Conservation (phyloP, 2,329 filamentous ascomycete species). For the Aureobasidium sp. region DNA sequence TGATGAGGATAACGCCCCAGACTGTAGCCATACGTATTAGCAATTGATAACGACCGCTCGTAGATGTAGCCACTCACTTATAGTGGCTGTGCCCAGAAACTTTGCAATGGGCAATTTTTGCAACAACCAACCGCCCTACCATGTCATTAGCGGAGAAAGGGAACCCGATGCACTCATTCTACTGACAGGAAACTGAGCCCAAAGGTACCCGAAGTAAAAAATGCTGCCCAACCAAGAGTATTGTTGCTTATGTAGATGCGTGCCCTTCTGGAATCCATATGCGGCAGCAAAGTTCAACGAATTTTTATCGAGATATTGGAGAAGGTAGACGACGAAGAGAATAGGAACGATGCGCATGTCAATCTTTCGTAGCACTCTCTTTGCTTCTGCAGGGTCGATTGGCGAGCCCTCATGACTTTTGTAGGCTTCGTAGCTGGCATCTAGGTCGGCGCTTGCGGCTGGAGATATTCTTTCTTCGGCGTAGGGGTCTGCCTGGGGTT, state of each 20-base stretch:
- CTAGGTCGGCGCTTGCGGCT: slow-evolving; percentile 11
- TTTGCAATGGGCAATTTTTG: slow-evolving; percentile 40
- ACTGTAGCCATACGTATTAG: background rate
- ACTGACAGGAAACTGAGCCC: slow-evolving; percentile 38
- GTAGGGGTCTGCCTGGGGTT: background rate
- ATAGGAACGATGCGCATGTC: slow-evolving; percentile 26
- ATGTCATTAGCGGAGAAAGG: too few species aligned
- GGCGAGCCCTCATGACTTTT: slow-evolving; percentile 15
- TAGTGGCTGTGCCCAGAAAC: slow-evolving; percentile 29
- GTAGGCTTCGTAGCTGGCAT: slow-evolving; percentile 23
- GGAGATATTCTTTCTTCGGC: background rate
- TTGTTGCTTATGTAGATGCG: slow-evolving; percentile 39
- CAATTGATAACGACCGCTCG: background rate
- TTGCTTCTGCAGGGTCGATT: slow-evolving; percentile 18
- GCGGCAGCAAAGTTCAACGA: slow-evolving; percentile 37
- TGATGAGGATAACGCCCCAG: slow-evolving; percentile 35
- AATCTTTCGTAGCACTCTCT: slow-evolving; percentile 26
- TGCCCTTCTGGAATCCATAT: slow-evolving; percentile 40
- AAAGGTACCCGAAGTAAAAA: slow-evolving; percentile 43
- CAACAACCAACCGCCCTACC: slow-evolving; percentile 28
- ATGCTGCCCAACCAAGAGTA: slow-evolving; percentile 45
- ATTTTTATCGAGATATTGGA: slow-evolving; percentile 35
- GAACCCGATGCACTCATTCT: too few species aligned
- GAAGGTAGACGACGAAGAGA: slow-evolving; percentile 27
- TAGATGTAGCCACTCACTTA: background rate